Conservation (phyloP, 495 filamentous ascomycete species). For the Penicillium turbatum region DNA sequence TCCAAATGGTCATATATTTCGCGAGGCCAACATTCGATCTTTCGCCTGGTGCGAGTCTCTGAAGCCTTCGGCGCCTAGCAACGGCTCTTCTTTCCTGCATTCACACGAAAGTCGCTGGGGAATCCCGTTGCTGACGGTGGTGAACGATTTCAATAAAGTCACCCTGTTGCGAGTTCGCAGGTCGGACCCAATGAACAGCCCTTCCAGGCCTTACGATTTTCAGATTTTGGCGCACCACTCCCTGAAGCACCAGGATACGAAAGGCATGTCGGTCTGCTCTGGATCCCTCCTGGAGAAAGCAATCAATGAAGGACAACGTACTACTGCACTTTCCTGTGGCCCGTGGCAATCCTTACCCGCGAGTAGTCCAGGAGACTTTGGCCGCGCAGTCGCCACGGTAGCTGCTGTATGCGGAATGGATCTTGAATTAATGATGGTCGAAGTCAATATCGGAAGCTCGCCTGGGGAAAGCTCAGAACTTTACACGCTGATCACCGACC, state of each 20-base stretch:
- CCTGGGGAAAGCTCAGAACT: neutral
- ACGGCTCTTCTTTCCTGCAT: constrained; percentile 1
- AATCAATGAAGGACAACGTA: constrained; percentile 20
- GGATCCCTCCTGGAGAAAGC: constrained; percentile 30
- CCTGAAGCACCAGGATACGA: constrained; percentile 9
- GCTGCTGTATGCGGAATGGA: constrained; percentile 30
- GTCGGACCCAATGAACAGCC: neutral
- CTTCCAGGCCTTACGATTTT: constrained; percentile 13
- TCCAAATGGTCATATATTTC: constrained; percentile 13
- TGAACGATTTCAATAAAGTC: constrained; percentile 44
- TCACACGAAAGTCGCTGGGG: constrained; percentile 41
- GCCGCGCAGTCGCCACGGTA: constrained; percentile 21
- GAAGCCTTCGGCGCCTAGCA: constrained; percentile 15
- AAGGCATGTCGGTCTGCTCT: constrained; percentile 14
- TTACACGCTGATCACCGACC: neutral
- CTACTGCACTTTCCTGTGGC: constrained; percentile 31
- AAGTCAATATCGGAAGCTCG: constrained; percentile 13
- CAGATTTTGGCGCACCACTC: constrained; percentile 26
- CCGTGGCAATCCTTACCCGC: constrained; percentile 30
- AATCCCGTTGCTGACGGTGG: constrained; percentile 30
- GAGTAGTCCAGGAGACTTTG: neutral
- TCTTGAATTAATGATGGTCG: constrained; percentile 28
- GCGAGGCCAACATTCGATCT: constrained; percentile 34
- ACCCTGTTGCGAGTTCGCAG: constrained; percentile 26
- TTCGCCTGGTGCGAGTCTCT: constrained; percentile 42